Evolutionary conservation across 1,284 basidiomycete genomes (phyloP).

Genomic region (Boletus nobilissimus): DNA sequence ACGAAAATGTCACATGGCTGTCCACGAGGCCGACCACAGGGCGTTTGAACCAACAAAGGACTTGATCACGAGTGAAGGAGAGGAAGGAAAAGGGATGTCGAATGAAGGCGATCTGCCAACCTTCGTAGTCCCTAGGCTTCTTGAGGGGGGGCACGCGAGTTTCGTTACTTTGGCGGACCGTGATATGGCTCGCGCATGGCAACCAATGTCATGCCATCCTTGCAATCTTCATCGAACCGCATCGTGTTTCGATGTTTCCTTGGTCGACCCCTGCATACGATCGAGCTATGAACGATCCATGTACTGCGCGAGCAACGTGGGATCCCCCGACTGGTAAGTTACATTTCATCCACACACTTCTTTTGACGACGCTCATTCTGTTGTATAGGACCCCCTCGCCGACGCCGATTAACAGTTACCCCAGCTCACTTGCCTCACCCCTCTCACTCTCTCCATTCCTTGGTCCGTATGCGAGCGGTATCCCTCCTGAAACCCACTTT

Average conservation of each 20-base stretch:
- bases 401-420: conserved; percentile 19
- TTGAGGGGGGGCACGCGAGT: neutral
- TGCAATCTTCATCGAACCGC: neutral
- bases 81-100: too few species aligned
- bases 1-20: neutral
- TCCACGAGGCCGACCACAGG: neutral
- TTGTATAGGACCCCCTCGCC: conserved; percentile 19
- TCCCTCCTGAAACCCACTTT: neutral
- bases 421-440: neutral
- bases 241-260: neutral
- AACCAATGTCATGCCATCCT: neutral
- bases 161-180: neutral
- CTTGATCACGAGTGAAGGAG: too few species aligned
- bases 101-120: too few species aligned
- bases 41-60: too few species aligned
- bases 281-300: neutral
- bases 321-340: conserved; percentile 3
- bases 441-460: neutral
- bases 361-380: neutral
- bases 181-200: neutral
- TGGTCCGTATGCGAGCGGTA: neutral
- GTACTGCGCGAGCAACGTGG: neutral
- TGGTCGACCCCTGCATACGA: neutral
- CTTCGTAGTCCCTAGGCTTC: neutral
- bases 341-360: neutral